A percentile compares a stretch with the other conserved stretches of the same genome.
These are phyloP conservation scores for Citropsis articulata DNA, from an alignment of 345 rosid species.

Conservation along the genomic window DNA sequence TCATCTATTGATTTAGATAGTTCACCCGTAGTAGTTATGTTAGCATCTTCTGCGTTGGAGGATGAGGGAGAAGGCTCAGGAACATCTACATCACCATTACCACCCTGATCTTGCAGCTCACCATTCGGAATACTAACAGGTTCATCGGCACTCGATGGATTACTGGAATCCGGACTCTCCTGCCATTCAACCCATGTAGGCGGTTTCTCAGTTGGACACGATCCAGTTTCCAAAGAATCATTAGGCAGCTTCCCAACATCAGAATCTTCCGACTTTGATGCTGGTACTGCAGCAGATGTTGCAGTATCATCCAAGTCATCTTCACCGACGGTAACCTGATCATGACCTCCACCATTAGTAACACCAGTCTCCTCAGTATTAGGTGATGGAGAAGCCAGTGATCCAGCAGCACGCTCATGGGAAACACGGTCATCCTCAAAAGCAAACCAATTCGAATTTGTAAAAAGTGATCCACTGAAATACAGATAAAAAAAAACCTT, in stretches of 20 bases:
- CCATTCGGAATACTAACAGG: constrained; percentile 36
- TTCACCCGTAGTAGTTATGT: background rate
- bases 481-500: background rate
- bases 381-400: constrained; percentile 64
- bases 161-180: constrained; percentile 52
- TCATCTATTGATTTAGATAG: constrained; percentile 6
- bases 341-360: constrained; percentile 29
- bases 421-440: constrained; percentile 69
- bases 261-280: constrained; percentile 37
- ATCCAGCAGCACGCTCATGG: constrained; percentile 47
- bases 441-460: constrained; percentile 92
- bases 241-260: constrained; percentile 29
- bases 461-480: constrained; percentile 72
- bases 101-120: constrained; percentile 36
- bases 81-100: constrained; percentile 20
- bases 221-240: constrained; percentile 41
- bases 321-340: constrained; percentile 43
- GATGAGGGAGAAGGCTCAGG: constrained; percentile 23
- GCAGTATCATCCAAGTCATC: constrained; percentile 48
- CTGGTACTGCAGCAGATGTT: constrained; percentile 41
- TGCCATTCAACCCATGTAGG: constrained; percentile 86
- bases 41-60: constrained; percentile 4
- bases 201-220: constrained; percentile 42
- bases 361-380: constrained; percentile 41
- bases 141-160: constrained; percentile 38